Evolutionary conservation across 2,329 filamentous ascomycete genomes (phyloP), one percentile per base, ranked within the genome.

Genomic region (Conoideocrella luteorostrata): DNA sequence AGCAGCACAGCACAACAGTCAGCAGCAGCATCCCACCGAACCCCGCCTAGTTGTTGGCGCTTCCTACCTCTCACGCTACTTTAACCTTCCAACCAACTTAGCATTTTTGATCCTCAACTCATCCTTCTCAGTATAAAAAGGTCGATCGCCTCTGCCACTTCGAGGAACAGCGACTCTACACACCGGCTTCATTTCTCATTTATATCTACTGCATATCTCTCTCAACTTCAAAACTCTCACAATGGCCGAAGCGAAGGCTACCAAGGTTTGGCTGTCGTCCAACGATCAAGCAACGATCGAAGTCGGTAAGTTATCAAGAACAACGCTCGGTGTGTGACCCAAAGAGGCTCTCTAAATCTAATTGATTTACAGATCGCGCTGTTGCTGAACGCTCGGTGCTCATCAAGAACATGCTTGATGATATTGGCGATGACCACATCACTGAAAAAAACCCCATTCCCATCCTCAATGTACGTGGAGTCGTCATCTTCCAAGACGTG

Each of bases 401-500:
- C 42, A 94, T 98, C 74, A 96, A 95, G 81, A 95, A 97, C 75
- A 84, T 98, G 84, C 78, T 98, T 36, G 90, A 95, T 62, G 93
- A 98, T 71, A 71, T 97, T 38, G 89, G 88, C 53, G 82, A 84
- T 20, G 66, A 77, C 55, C 61, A 62, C 18, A 65, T 77, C 26
- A 69, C 61, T 40, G 62, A 72, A 41, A 57, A 64, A 18, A 82
- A 90, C 61, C 77, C 86, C 3, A 91, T 98, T 42, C 91, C 93
- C 7, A 90, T 95, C 50, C 87, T 86, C 52, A 95, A 95, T 63
- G 84, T 83, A 68, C 54, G 75, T 60, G n/a, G 18, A 10, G 7
- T 21, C 30, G 12, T 7, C 40, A 36, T 18, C 6, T 21, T 5
- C 7, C 15, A 7, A 9, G 3, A 21, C 13, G 3, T 24, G 6